Evolutionary conservation across 768 basidiomycete species (phyloP).

Genomic region (Russula foetens): DNA sequence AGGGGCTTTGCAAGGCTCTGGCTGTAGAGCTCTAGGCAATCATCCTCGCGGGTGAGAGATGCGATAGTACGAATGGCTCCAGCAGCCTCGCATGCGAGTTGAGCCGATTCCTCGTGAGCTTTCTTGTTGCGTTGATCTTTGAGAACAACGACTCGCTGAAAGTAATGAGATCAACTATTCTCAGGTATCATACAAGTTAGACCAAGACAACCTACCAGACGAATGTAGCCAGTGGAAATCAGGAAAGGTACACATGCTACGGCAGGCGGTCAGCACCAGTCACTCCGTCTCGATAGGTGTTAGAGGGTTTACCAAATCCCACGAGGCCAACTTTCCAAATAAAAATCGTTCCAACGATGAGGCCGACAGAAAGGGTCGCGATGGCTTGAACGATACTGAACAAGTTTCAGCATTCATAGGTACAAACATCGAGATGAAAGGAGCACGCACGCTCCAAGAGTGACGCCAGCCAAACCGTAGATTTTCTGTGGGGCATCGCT

Average conservation of each 20-base stretch:
- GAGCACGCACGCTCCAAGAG: constrained; percentile 33
- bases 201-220: constrained; percentile 42
- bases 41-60: constrained; percentile 74
- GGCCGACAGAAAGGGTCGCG: constrained; percentile 57
- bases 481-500: no score
- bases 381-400: constrained; percentile 65
- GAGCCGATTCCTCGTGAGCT: constrained; percentile 70
- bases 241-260: constrained; percentile 59
- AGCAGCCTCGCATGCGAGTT: constrained; percentile 86
- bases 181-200: neutral
- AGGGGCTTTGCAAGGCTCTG: constrained; percentile 68
- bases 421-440: constrained; percentile 25
- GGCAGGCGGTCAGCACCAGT: neutral
- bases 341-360: constrained; percentile 63
- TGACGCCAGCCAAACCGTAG: no score
- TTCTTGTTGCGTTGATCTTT: constrained; percentile 78
- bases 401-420: neutral
- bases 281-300: neutral
- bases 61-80: constrained; percentile 86
- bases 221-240: constrained; percentile 70
- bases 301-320: constrained; percentile 56
- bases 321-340: constrained; percentile 76
- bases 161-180: neutral
- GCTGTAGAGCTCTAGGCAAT: constrained; percentile 59
- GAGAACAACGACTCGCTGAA: constrained; percentile 69